Evolutionary conservation across 2,329 filamentous ascomycete species (phyloP).

Genomic region (Pyricularia sp.): DNA sequence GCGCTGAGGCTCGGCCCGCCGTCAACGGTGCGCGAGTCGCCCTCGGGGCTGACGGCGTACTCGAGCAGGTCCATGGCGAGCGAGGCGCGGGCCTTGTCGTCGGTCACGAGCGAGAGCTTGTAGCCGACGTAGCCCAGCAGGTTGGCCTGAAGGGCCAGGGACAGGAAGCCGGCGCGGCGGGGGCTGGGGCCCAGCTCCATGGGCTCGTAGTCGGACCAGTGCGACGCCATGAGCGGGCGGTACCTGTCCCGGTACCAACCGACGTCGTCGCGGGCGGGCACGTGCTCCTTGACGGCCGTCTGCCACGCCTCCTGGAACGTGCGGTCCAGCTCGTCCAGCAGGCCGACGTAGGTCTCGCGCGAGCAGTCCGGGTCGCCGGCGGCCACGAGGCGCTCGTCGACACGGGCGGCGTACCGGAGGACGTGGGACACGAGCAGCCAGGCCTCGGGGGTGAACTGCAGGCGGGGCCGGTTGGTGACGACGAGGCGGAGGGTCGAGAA

Average conservation of each 20-base stretch:
- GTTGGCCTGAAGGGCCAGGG: not conserved
- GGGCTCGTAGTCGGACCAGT: conserved; percentile 1
- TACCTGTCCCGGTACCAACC: not conserved
- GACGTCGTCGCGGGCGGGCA: not conserved
- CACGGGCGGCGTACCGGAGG: not conserved
- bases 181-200: not conserved
- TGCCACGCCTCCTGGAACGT: not conserved
- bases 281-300: not conserved
- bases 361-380: not conserved
- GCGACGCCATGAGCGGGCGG: not conserved
- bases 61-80: not conserved
- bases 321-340: not conserved
- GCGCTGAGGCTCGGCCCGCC: not conserved
- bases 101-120: not conserved
- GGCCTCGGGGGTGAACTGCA: not conserved
- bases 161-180: not conserved
- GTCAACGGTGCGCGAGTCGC: not conserved
- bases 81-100: not conserved
- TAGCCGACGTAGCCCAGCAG: not conserved
- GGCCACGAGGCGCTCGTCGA: not conserved
- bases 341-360: not conserved
- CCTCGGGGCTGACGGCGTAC: not conserved
- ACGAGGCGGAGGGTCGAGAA: not conserved
- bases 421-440: not conserved
- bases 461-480: not conserved